Base-by-base conservation (phyloP, 2,329 filamentous ascomycete species). In the Apiospora sp. region DNA sequence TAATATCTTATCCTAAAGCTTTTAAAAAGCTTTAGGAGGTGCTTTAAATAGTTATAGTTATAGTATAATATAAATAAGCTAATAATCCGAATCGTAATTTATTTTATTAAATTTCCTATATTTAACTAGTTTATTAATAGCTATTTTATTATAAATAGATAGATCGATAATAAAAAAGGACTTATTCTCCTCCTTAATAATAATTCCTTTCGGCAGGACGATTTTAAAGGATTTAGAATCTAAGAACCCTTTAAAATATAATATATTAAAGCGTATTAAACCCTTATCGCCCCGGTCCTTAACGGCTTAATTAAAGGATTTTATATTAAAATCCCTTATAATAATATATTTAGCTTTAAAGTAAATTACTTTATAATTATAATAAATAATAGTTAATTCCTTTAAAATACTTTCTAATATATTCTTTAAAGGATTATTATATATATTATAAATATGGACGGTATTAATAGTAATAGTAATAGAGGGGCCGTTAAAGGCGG, bases 251-350 rank as follows among this genome's bases (percentile, higher is more conserved):
- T 49, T 49, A 49, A 49, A 49, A 12, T 49, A 49, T 4, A 4
- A 4, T 0, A 49, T 4, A 1, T 1, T 10, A 0, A 7, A 0
- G 1, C 2, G 2, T 1, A 1, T 22, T 10, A 10, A n/a, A 8
- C 7, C 22, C 2, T n/a, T 49, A n/a, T 49, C 4, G 3, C 7
- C 3, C 1, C n/a, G 4, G 4, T 49, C 19, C 10, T 49, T 4
- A 12, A 12, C 6, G 10, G 4, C 4, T n/a, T 49, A 49, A 10
- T n/a, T 3, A 10, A 4, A 10, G 19, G 19, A 8, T n/a, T 49
- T n/a, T 49, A 49, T 49, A 49, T 49, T 49, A 49, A 49, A 49
- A 10, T 49, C 4, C 4, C 2, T n/a, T 10, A n/a, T n/a, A n/a
- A 49, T 49, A 49, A 49, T n/a, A 4, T 49, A 22, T 10, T 49